Conservation (phyloP, 352 stramenopile genomes). For the Globisporangium spinosum region DNA sequence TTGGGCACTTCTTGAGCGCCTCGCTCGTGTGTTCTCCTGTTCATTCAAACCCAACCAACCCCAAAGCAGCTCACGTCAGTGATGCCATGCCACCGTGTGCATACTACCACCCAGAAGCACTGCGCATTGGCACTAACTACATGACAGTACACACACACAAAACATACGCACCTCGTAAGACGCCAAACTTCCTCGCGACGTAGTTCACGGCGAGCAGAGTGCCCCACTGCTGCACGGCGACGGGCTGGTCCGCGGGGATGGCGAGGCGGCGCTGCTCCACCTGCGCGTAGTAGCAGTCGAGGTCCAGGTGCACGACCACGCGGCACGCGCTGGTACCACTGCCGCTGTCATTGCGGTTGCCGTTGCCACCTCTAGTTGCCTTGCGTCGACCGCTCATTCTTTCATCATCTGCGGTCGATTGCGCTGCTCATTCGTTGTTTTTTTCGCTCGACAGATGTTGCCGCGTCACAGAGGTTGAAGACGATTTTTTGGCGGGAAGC, state of each 20-base stretch:
- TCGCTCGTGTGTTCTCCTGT: conserved; percentile 62
- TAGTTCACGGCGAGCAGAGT: conserved; percentile 85
- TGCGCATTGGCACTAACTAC: background rate
- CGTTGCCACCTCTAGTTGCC: background rate
- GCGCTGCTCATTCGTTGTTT: background rate
- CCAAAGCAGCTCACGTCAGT: background rate
- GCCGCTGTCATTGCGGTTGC: no score
- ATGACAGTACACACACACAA: background rate
- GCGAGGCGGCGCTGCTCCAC: conserved; percentile 75
- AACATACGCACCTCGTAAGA: conserved; percentile 40
- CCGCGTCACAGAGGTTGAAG: background rate
- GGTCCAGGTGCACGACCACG: conserved; percentile 82
- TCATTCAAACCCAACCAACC: conserved; percentile 10
- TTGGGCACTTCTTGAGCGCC: conserved; percentile 68
- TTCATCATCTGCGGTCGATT: background rate
- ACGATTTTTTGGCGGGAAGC: conserved; percentile 8
- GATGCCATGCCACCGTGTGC: no score
- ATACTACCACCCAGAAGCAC: background rate
- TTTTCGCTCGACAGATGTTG: background rate
- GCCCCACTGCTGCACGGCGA: conserved; percentile 85
- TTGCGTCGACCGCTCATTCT: conserved; percentile 7
- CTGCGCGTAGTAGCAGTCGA: conserved; percentile 89
- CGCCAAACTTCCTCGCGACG: conserved; percentile 63
- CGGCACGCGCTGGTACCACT: conserved; percentile 19
- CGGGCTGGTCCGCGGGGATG: conserved; percentile 53